phyloP scores from a whole-genome alignment of 2,329 filamentous ascomycete genomes.

The Ophiostoma sp. region DNA sequence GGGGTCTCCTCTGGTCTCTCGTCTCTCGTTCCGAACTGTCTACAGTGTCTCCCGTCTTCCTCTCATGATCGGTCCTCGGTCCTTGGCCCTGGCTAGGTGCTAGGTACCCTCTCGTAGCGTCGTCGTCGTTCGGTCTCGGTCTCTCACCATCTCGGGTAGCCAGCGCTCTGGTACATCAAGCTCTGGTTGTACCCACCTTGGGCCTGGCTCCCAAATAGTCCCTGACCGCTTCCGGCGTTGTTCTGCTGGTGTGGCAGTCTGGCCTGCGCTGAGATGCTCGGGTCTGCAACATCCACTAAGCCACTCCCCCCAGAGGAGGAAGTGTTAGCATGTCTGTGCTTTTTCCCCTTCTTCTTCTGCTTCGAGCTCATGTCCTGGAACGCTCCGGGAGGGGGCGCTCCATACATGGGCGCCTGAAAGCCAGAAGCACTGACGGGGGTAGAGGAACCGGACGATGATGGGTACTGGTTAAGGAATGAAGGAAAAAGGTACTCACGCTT shows the following conservation, averaged over 20 bases:
- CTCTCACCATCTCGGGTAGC: conserved; percentile 61
- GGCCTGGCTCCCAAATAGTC: conserved; percentile 78
- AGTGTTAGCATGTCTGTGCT: conserved; percentile 99
- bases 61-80: conserved; percentile 17
- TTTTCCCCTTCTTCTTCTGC: conserved; percentile 99
- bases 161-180: conserved; percentile 70
- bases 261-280: conserved; percentile 90
- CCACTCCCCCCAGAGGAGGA: conserved; percentile 99
- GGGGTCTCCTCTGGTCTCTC: conserved; percentile 20
- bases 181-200: conserved; percentile 93
- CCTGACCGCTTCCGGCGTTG: conserved; percentile 79
- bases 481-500: conserved; percentile 95
- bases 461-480: conserved; percentile 86
- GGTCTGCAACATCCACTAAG: conserved; percentile 99
- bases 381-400: conserved; percentile 73
- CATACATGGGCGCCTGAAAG: conserved; percentile 88
- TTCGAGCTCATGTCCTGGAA: conserved; percentile 91
- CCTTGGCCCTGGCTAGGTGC: not conserved
- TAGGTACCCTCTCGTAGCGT: conserved; percentile 8
- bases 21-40: conserved; percentile 16
- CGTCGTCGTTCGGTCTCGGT: conserved; percentile 31
- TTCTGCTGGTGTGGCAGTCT: conserved; percentile 83
- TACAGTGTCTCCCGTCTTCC: conserved; percentile 16
- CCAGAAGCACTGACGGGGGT: conserved; percentile 83
- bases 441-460: conserved; percentile 65